Conservation (phyloP, 2,329 filamentous ascomycete species). For the Knoxdaviesia proteae region DNA sequence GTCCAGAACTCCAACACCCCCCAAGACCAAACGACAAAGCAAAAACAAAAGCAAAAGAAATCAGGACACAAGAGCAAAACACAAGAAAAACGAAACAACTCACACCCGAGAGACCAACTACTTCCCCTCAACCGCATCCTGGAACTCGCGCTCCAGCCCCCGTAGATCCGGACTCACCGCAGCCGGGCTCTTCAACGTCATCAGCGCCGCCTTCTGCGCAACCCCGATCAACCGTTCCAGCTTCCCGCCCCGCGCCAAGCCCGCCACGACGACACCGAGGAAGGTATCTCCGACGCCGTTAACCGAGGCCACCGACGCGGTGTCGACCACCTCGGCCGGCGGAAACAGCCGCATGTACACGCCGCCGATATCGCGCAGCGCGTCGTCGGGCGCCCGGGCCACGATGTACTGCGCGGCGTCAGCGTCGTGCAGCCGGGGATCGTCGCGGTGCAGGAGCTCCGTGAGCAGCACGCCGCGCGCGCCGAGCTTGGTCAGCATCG, state of each 20-base stretch:
- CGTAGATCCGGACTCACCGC: slow-evolving; percentile 44
- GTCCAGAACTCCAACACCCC: no score
- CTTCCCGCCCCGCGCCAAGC: slow-evolving; percentile 39
- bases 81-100: no score
- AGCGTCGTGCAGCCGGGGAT: slow-evolving; percentile 42
- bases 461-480: slow-evolving; percentile 55
- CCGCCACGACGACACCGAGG: slow-evolving; percentile 64
- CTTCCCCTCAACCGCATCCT: slow-evolving; percentile 6
- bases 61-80: no score
- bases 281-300: slow-evolving; percentile 94
- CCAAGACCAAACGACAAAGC: no score
- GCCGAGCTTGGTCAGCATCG: slow-evolving; percentile 69
- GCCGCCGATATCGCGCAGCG: slow-evolving; percentile 37
- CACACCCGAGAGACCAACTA: background rate
- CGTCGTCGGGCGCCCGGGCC: slow-evolving; percentile 32
- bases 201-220: slow-evolving; percentile 61
- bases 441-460: slow-evolving; percentile 43
- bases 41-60: no score
- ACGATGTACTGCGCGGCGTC: slow-evolving; percentile 51
- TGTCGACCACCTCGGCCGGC: slow-evolving; percentile 35
- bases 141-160: slow-evolving; percentile 20
- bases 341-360: slow-evolving; percentile 65
- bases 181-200: slow-evolving; percentile 56
- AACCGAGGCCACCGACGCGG: slow-evolving; percentile 57
- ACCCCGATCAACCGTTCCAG: slow-evolving; percentile 47